Conservation (phyloP, 1,139 yeast species). For the Pichia sp. region DNA sequence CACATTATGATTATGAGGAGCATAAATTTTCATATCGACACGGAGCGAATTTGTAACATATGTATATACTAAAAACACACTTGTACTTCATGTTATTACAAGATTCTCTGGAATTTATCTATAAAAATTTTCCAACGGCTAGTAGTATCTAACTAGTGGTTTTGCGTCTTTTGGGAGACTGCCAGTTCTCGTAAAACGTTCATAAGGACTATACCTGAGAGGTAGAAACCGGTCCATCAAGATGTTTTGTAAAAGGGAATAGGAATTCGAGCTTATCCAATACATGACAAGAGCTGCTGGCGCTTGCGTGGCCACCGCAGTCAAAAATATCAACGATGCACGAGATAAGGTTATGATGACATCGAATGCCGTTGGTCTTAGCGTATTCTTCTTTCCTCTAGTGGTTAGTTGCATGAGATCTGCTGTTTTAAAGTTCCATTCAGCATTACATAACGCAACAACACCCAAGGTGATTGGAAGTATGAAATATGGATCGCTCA, state of each 20-base stretch:
- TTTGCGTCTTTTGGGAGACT: slow-evolving; percentile 18
- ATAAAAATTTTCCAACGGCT: too few relatives aligned
- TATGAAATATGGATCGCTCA: slow-evolving; percentile 57
- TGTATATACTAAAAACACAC: background rate
- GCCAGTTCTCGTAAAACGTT: slow-evolving; percentile 21
- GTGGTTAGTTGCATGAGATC: slow-evolving; percentile 41
- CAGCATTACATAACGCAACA: slow-evolving; percentile 69
- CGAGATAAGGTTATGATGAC: slow-evolving; percentile 62
- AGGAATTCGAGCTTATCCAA: slow-evolving; percentile 82
- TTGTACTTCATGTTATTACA: background rate
- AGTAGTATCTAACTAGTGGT: slow-evolving; percentile 21
- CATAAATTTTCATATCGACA: slow-evolving; percentile 14
- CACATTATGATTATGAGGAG: slow-evolving; percentile 15
- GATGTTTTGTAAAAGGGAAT: slow-evolving; percentile 70
- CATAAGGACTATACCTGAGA: slow-evolving; percentile 45
- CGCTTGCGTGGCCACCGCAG: slow-evolving; percentile 82
- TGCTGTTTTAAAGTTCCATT: slow-evolving; percentile 65
- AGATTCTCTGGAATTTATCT: background rate
- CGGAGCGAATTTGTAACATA: background rate
- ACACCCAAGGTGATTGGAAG: slow-evolving; percentile 72
- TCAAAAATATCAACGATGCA: slow-evolving; percentile 70
- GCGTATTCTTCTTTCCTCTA: slow-evolving; percentile 29
- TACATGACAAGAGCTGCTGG: slow-evolving; percentile 76
- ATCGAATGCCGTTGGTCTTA: slow-evolving; percentile 59
- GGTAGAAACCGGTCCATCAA: slow-evolving; percentile 69